Evolutionary conservation across 805 yeast genomes (phyloP).

Genomic region (Candida golubevii): DNA sequence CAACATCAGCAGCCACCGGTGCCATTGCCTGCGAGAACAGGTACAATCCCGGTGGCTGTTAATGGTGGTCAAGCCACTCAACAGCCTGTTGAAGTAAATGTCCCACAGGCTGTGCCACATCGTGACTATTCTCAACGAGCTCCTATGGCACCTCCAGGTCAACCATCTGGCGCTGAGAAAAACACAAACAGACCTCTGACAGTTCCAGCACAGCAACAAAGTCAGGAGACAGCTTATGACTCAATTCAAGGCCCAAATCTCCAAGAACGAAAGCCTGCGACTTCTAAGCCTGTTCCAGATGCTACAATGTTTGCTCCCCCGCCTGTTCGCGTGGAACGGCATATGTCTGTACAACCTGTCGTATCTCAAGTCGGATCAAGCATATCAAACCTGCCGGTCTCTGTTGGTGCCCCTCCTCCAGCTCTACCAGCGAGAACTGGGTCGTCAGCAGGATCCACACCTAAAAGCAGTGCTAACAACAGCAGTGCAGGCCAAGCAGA

Average conservation of each 20-base stretch:
- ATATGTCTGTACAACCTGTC: too few species aligned
- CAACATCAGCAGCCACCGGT: too few species aligned
- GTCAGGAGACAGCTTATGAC: too few species aligned
- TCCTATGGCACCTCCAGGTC: neutral
- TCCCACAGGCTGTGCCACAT: neutral
- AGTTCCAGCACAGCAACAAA: too few species aligned
- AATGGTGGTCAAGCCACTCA: neutral
- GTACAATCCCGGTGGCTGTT: too few species aligned
- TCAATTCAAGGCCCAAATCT: too few species aligned
- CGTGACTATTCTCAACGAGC: constrained; percentile 1
- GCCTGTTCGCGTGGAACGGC: constrained; percentile 19
- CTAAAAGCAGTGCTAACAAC: neutral
- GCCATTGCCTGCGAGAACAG: too few species aligned
- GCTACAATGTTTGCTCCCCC: constrained; percentile 40
- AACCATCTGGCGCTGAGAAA: neutral
- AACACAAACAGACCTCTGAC: too few species aligned
- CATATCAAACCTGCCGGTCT: neutral
- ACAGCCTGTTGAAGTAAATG: neutral
- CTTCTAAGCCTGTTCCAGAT: constrained; percentile 28
- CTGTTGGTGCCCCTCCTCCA: constrained; percentile 1
- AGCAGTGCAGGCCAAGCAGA: neutral
- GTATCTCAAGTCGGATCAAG: too few species aligned
- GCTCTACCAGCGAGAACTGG: constrained; percentile 5
- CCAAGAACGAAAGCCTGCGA: too few species aligned
- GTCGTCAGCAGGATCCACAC: neutral